These are phyloP conservation scores for Aspergillus indologenus DNA, from an alignment of 495 filamentous ascomycete species.

Conservation along the genomic window DNA sequence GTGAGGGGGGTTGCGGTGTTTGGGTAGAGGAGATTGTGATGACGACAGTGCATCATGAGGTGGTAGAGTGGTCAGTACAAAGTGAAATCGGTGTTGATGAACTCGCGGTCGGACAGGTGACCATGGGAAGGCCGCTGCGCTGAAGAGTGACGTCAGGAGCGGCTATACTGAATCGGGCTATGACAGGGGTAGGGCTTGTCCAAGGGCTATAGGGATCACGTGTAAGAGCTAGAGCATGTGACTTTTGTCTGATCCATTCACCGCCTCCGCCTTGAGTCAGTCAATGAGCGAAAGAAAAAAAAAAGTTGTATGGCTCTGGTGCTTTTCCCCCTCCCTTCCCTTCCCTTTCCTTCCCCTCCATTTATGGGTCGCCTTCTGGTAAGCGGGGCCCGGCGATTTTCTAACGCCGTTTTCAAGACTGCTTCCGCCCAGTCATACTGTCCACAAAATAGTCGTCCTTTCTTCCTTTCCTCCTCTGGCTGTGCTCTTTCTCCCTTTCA, in stretches of 20 bases:
- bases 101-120: neutral
- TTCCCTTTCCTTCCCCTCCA: conserved; percentile 19
- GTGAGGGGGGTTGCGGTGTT: neutral
- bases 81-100: neutral
- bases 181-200: neutral
- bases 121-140: neutral
- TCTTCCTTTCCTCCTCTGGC: conserved; percentile 14
- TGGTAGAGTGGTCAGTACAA: no score
- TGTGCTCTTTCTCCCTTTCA: conserved; percentile 11
- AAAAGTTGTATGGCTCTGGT: no score
- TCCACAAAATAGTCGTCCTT: conserved; percentile 9
- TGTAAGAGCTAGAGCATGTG: no score
- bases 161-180: neutral
- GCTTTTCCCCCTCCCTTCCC: no score
- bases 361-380: conserved; percentile 44
- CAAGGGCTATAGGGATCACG: conserved; percentile 17
- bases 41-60: neutral
- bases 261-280: conserved; percentile 40
- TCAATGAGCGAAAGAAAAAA: no score
- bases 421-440: conserved; percentile 17
- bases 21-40: neutral
- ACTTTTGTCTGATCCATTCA: conserved; percentile 36
- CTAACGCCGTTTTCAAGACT: conserved; percentile 27
- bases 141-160: conserved; percentile 23
- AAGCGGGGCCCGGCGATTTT: conserved; percentile 45